phyloP scores from a whole-genome alignment of 805 yeast species.

The Kockiozyma suomiensis region DNA sequence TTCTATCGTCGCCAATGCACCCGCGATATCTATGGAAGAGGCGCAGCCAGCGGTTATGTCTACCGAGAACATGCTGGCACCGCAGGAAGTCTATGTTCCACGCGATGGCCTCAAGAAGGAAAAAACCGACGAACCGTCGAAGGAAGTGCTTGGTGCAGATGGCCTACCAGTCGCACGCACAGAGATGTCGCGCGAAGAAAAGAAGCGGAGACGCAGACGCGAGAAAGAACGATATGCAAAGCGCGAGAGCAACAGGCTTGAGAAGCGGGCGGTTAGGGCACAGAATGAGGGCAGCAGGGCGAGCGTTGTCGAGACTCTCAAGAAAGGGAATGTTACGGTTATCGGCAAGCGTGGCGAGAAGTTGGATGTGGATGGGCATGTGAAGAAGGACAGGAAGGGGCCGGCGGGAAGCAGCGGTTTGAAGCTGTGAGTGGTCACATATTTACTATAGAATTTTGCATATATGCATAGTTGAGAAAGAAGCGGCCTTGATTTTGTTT shows the following conservation, averaged over 20 bases:
- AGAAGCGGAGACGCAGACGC: slow-evolving; percentile 83
- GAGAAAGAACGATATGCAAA: slow-evolving; percentile 78
- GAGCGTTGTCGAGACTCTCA: slow-evolving; percentile 69
- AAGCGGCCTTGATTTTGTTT: too few species aligned
- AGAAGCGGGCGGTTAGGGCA: slow-evolving; percentile 42
- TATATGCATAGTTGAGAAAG: not conserved
- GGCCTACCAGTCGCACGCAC: slow-evolving; percentile 80
- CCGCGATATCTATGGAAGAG: slow-evolving; percentile 90
- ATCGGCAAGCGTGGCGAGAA: slow-evolving; percentile 75
- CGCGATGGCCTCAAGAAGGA: slow-evolving; percentile 36
- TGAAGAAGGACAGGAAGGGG: slow-evolving; percentile 43
- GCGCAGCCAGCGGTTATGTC: slow-evolving; percentile 89
- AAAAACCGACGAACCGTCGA: slow-evolving; percentile 49
- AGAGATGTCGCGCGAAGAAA: slow-evolving; percentile 82
- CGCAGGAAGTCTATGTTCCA: slow-evolving; percentile 82
- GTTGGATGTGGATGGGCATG: slow-evolving; percentile 71
- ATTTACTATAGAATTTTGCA: not conserved
- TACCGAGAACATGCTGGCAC: slow-evolving; percentile 76
- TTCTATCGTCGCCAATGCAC: slow-evolving; percentile 78
- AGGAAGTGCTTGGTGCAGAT: slow-evolving; percentile 65
- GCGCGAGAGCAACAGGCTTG: slow-evolving; percentile 45
- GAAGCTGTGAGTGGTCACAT: slow-evolving; percentile 14
- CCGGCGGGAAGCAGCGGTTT: slow-evolving; percentile 9
- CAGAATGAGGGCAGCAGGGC: slow-evolving; percentile 60
- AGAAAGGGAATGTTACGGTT: slow-evolving; percentile 69